Evolutionary conservation across 2,329 filamentous ascomycete genomes (phyloP), one percentile per base, ranked within the genome.

Genomic region (Cordyceps tenuipes): DNA sequence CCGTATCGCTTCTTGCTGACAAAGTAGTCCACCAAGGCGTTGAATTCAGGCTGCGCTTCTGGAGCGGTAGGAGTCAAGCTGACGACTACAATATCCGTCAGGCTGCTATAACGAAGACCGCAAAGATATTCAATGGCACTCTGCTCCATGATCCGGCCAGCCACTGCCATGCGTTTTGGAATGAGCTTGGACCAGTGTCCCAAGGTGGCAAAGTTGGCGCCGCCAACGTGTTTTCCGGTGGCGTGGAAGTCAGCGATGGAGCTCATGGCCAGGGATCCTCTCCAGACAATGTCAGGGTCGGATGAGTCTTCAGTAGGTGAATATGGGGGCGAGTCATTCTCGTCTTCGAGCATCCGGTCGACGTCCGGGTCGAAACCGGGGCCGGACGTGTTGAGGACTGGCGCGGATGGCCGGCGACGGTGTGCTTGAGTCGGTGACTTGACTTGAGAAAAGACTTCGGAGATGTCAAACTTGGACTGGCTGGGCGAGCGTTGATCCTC

Each of bases 61-160:
- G 85, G 79, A 23, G 87, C 84, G 1, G 85, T 82, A 1, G 85
- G 82, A 19, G 81, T 82, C 39, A 97, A 75, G 49, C 85, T 84
- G 21, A 95, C 83, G 23, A 97, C 89, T 1, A 91, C 82, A 6
- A 99, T 85, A 68, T 97, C 94, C 2, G 90, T 92, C 55, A 86
- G 86, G 57, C 83, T 82, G 69, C 88, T 93, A 72, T 90, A 95
- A 13, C 91, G 85, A 62, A 97, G 79, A 55, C 90, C 86, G 69
- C 91, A 94, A 0, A 99, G 85, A 68, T 99, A 99, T 63, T 95
- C 90, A 60, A 91, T 91, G 12, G 93, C 94, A 64, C 88, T 88
- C 62, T 88, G 82, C 65, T 90, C 85, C 56, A 89, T 84, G 62
- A 99, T 94, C 19, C 94, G 85, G 1, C 90, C 90, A 52, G 87